Conservation (phyloP, 495 filamentous ascomycete genomes). For the Aspergillus taichungensis region DNA sequence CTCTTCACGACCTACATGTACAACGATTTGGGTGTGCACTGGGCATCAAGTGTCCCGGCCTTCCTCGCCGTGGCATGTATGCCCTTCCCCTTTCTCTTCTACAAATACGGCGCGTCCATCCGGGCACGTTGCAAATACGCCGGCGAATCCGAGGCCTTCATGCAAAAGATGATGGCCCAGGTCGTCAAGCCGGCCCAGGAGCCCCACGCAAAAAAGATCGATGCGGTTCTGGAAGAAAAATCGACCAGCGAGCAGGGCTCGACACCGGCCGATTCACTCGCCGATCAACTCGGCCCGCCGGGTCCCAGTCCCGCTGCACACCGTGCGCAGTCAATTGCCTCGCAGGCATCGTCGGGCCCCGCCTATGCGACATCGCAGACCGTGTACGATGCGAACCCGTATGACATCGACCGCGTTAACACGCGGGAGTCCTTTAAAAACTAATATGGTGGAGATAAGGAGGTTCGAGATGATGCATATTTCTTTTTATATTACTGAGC, state of each 20-base stretch:
- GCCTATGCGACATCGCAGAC: background rate
- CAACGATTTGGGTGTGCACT: conserved; percentile 54
- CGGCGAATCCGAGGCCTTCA: conserved; percentile 41
- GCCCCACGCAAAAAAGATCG: background rate
- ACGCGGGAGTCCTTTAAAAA: conserved; percentile 11
- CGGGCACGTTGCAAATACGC: conserved; percentile 57
- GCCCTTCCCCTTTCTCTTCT: conserved; percentile 62
- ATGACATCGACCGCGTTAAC: conserved; percentile 12
- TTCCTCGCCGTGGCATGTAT: conserved; percentile 58
- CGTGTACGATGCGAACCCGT: conserved; percentile 11
- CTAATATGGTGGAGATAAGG: background rate
- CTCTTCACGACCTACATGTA: conserved; percentile 65
- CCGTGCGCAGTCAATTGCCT: conserved; percentile 2
- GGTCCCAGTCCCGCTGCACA: background rate
- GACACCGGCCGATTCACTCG: background rate
- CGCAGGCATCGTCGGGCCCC: background rate
- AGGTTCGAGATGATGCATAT: background rate
- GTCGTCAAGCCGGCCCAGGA: background rate
- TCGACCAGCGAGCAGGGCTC: too few relatives aligned
- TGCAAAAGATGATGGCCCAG: conserved; percentile 35
- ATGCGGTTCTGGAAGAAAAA: background rate
- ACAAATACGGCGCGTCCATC: conserved; percentile 52
- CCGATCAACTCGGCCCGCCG: background rate
- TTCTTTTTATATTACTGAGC: background rate
- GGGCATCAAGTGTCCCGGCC: conserved; percentile 58